A percentile compares a stretch with the other conserved stretches of the same genome.
Evolutionary conservation across 352 stramenopile genomes (phyloP).

Genomic region (Globisporangium ultimum): DNA sequence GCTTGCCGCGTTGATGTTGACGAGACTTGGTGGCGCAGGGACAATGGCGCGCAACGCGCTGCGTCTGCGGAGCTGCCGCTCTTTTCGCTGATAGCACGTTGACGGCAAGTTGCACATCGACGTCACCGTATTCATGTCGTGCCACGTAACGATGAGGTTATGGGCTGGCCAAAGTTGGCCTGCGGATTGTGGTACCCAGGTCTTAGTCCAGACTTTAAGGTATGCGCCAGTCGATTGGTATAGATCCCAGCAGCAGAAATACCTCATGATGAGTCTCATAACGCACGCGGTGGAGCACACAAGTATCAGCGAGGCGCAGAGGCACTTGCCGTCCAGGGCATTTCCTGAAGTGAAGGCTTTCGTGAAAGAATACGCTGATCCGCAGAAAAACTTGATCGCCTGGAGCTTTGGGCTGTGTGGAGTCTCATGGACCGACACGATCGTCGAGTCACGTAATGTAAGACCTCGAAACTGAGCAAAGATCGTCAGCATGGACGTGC

Average conservation of each 20-base stretch:
- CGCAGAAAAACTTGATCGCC: neutral
- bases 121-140: neutral
- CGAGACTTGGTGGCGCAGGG: neutral
- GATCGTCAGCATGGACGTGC: constrained; percentile 11
- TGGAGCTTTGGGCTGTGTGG: neutral
- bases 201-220: neutral
- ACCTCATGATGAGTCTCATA: neutral
- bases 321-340: constrained; percentile 1
- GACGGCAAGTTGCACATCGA: neutral
- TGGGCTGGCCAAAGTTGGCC: constrained; percentile 1
- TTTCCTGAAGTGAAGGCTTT: neutral
- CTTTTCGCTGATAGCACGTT: no score
- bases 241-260: neutral
- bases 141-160: neutral
- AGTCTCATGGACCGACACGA: constrained; percentile 4
- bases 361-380: neutral
- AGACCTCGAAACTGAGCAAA: constrained; percentile 6
- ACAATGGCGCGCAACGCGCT: no score
- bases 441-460: neutral
- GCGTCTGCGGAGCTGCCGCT: no score
- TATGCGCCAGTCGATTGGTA: neutral
- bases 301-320: neutral
- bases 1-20: neutral
- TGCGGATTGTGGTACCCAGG: neutral
- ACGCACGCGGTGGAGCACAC: neutral